Conservation (phyloP, 371 early-diverging fungal genomes). For the Nosema muscidifuracis region DNA sequence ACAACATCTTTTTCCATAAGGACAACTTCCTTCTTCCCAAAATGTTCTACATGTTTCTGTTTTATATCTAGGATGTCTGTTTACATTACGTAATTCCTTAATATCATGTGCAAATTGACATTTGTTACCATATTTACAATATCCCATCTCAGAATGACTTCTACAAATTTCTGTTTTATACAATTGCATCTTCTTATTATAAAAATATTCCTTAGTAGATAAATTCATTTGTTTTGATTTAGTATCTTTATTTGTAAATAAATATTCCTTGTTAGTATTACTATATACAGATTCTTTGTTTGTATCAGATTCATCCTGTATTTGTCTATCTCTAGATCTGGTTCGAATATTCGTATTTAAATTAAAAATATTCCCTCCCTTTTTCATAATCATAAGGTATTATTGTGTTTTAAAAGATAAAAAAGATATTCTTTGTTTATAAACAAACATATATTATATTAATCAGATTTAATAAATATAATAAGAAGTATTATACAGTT, state of each 20-base stretch:
- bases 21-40: constrained; percentile 67
- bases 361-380: constrained; percentile 6
- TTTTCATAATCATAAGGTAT: not conserved
- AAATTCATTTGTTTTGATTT: too few relatives aligned
- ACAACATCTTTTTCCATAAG: constrained; percentile 70
- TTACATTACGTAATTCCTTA: constrained; percentile 71
- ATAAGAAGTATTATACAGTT: too few relatives aligned
- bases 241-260: not conserved
- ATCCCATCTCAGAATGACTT: constrained; percentile 73
- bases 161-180: constrained; percentile 93
- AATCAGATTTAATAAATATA: too few relatives aligned
- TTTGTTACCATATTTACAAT: constrained; percentile 80
- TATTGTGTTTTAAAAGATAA: not conserved
- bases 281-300: constrained; percentile 4
- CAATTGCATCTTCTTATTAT: constrained; percentile 67
- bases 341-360: not conserved
- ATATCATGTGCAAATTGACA: constrained; percentile 87
- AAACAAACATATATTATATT: constrained; percentile 4
- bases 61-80: constrained; percentile 84
- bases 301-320: not conserved
- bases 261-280: not conserved
- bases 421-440: not conserved
- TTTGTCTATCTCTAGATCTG: not conserved
- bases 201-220: constrained; percentile 1
- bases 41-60: constrained; percentile 72